Evolutionary conservation across 2,329 filamentous ascomycete genomes (phyloP).

Genomic region (Aureobasidium subglaciale): DNA sequence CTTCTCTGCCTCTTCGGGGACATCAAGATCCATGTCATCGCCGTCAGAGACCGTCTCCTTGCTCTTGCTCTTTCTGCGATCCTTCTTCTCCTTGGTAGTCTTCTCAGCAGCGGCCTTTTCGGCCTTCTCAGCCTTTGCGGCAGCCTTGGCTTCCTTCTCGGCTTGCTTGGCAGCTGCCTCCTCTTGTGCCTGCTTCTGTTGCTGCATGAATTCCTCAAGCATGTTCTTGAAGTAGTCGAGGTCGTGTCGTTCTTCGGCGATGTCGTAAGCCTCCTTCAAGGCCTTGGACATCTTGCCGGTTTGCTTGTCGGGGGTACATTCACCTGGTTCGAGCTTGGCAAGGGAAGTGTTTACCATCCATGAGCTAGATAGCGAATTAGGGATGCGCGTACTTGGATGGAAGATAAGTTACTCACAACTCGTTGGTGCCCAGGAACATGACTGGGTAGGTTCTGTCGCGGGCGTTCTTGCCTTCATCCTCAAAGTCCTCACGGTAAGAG

Average conservation of each 20-base stretch:
- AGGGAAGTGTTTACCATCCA: conserved; percentile 87
- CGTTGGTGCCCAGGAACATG: conserved; percentile 92
- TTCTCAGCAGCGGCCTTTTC: conserved; percentile 26
- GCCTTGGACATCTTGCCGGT: conserved; percentile 72
- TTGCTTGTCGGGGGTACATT: conserved; percentile 58
- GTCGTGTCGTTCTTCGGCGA: conserved; percentile 71
- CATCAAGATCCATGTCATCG: conserved; percentile 33
- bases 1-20: conserved; percentile 59
- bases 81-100: conserved; percentile 45
- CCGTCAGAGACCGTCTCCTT: conserved; percentile 20
- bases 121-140: conserved; percentile 38
- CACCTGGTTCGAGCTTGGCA: conserved; percentile 65
- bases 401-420: conserved; percentile 67
- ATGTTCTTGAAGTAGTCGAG: conserved; percentile 79
- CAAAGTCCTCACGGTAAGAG: conserved; percentile 78
- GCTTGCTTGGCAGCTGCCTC: conserved; percentile 36
- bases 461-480: conserved; percentile 78
- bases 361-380: conserved; percentile 50
- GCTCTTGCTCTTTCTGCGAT: conserved; percentile 35
- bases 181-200: conserved; percentile 43
- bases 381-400: background rate
- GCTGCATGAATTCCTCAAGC: conserved; percentile 53
- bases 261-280: conserved; percentile 68
- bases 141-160: conserved; percentile 32
- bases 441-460: conserved; percentile 84